Base-by-base conservation (phyloP, 371 early-diverging fungal genomes). In the Rhizopus delemar region DNA sequence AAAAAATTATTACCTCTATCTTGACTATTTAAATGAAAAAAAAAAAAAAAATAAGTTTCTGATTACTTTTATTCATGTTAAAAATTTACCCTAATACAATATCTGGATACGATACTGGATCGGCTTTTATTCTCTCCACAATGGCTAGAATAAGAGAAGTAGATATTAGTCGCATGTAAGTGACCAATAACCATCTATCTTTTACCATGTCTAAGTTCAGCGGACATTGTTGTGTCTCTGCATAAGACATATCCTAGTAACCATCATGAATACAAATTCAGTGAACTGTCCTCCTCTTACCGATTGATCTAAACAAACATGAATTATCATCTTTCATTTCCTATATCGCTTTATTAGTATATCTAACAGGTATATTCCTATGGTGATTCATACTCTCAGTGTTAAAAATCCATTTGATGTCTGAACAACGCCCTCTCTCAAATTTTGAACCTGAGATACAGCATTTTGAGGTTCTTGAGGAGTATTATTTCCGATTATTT, bases 321-420 rank as follows among this genome's bases (percentile, higher is more conserved):
- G 83, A 81, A 57, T 83, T 83, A 52, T 83, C 83, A 56, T 83
- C 81, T 11, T 70, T 69, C 72, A 80, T 78, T 46, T 46, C 62
- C 82, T 82, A 63, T 31, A 8, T 22, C 22, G 22, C 22, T 22
- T 22, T 22, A 22, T 22, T 22, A 22, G 22, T 22, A 22, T 1
- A 22, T 22, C 22, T 22, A 22, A 22, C 22, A 22, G 22, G 22
- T 22, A 22, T 57, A 11, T 35, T 43, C 13, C 7, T 56, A 16
- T 9, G n/a, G 0, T 9, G 5, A 52, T 34, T 39, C 15, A 50
- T 53, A 68, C 62, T 50, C 69, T 46, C 6, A 65, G 36, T 13
- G 59, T 34, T 31, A 61, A 45, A 46, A 48, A 53, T 6, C 64
- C 68, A 51, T 45, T 28, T 1, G 28, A 13, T 9, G 55, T 59